Base-by-base conservation (phyloP, 1,284 basidiomycete genomes). In the Neotropicomus parvogracilis region DNA sequence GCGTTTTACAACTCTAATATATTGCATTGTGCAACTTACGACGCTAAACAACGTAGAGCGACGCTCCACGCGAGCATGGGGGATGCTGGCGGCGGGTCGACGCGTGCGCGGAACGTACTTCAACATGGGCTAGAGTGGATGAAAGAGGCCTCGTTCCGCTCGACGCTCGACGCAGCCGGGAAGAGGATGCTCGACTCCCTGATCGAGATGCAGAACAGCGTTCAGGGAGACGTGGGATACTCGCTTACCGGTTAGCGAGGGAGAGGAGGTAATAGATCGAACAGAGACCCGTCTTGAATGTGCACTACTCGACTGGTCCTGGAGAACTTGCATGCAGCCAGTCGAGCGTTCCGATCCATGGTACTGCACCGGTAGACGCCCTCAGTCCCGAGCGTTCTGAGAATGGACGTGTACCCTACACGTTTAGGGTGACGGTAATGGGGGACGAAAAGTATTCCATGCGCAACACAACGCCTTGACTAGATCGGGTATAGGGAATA, bases 1-100 rank as follows among this genome's bases (percentile, higher is more conserved):
- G 85, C 86, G 12, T 91, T 91, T 65, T 91, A 91, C 66, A 88
- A 89, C 61, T 83, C 80, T 59, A 88, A 91, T 59, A 87, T 91
- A 53, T 69, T 91, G 26, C 87, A 91, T 58, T 85, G 83, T 47
- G 86, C 81, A 8, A 74, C 75, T 14, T 91, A 91, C 64, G 74
- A 76, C 53, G 70, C 77, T 1, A 63, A 64, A 26, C 63, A 66
- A 19, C 74, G 70, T 44, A 77, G 89, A 3, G 81, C 82, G 21
- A 91, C 89, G 1, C 71, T 92, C 10, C 89, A 91, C 58, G 89
- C 79, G 1, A 81, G 73, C 46, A 83, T 88, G 65, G 88, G 88
- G 1, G 79, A 81, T 52, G 70, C 73, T 1, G 73, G 75, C 3
- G 85, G 84, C 1, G 85, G 87, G 6, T 71, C 75, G 3, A 68